Base-by-base conservation (phyloP, 2,329 filamentous ascomycete genomes). In the Paraphaeosphaeria sporulosa region DNA sequence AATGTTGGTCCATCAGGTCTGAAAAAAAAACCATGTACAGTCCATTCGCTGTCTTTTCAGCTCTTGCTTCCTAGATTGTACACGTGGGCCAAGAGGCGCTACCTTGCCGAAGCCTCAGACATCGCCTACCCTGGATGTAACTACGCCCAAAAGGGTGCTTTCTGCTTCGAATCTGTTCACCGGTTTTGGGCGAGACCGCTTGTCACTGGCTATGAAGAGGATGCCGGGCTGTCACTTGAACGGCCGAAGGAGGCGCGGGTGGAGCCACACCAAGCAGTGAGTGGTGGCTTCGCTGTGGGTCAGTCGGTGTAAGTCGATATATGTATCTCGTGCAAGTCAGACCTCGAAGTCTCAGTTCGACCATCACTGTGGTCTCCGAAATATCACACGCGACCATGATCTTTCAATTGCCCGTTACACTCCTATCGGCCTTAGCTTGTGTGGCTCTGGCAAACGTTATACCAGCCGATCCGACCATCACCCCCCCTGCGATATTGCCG, bases 391-490 rank as follows among this genome's bases (percentile, higher is more conserved):
- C 44, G 12, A 62, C 27, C 15, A 73, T 75, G 71, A 46, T 49
- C 44, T 49, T 55, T 61, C 58, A 36, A 55, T 47, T 71, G 9
- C 57, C 57, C 36, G 46, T 63, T 17, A 49, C 63, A 1, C 36
- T 67, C 9, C 34, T 69, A n/a, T 65, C 60, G 10, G 59, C 57
- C 27, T 54, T 66, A 42, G 65, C 58, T 12, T 67, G 61, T 50
- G 55, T 47, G 12, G 38, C 47, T 4, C 36, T 71, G n/a, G 59
- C 64, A 23, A 63, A 46, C 34, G 71, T 70, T 46, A 55, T 63
- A 4, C 66, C 65, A 13, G 60, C 69, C 17, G 71, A 75, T 57
- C 70, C 72, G 7, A 71, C 70, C n/a, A 74, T 74, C 40, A 75
- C 72, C 48, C 10, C 71, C 17, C 51, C 69, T 40, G 67, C 72